These are phyloP conservation scores for Suillus clintonianus DNA, from an alignment of 768 basidiomycete genomes.

Conservation along the genomic window DNA sequence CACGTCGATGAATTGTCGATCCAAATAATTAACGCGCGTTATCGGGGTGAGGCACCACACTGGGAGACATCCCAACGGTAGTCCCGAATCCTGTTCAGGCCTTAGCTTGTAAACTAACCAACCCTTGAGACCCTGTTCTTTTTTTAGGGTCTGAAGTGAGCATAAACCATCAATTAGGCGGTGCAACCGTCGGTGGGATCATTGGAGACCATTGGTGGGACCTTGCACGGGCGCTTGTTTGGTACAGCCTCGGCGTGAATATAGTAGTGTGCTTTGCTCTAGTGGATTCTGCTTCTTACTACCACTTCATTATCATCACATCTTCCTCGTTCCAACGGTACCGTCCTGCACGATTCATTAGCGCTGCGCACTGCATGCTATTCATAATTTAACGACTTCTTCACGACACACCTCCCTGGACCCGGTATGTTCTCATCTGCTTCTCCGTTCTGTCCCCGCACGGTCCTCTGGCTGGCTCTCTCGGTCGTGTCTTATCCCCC, in stretches of 20 bases:
- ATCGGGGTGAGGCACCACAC: background rate
- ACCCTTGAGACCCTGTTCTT: background rate
- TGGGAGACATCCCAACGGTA: background rate
- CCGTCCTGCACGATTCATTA: background rate
- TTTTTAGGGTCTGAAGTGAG: background rate
- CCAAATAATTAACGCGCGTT: background rate
- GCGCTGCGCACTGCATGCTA: conserved; percentile 1
- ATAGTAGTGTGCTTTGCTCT: background rate
- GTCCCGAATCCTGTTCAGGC: background rate
- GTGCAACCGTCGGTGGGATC: background rate
- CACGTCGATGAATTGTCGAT: background rate
- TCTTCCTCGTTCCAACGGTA: background rate
- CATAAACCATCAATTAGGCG: background rate
- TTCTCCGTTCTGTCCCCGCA: background rate
- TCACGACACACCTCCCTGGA: conserved; percentile 4
- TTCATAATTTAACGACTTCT: conserved; percentile 1
- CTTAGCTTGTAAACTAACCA: background rate
- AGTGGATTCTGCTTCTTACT: background rate
- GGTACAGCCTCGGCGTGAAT: background rate
- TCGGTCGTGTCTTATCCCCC: background rate
- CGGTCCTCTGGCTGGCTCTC: background rate
- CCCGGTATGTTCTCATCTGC: background rate
- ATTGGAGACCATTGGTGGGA: background rate
- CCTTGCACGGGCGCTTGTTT: background rate
- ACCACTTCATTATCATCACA: background rate